A percentile compares a stretch with the other conserved stretches of the same genome.
These are phyloP conservation scores for Trichophyton benhamiae DNA, from an alignment of 2,329 filamentous ascomycete genomes.

Conservation along the genomic window DNA sequence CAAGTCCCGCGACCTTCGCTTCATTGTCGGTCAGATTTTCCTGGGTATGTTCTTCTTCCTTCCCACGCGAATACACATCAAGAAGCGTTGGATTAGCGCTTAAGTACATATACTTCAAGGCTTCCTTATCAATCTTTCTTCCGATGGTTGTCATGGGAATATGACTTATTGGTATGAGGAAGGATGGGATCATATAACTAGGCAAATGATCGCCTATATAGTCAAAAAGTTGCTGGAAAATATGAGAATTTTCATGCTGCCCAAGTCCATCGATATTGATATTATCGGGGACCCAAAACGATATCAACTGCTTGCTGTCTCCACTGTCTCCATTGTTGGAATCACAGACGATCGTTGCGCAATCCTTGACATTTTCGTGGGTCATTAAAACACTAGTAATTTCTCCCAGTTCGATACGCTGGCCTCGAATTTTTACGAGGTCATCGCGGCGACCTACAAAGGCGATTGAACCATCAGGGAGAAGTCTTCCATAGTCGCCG, in stretches of 20 bases:
- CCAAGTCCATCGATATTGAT: conserved; percentile 8
- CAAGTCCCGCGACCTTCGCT: conserved; percentile 39
- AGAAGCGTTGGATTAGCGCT: conserved; percentile 38
- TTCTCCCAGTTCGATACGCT: conserved; percentile 66
- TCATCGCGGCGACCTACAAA: conserved; percentile 64
- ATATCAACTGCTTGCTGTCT: conserved; percentile 45
- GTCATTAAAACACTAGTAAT: conserved; percentile 53
- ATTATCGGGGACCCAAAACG: conserved; percentile 52
- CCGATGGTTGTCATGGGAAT: conserved; percentile 63
- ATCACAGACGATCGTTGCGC: conserved; percentile 48
- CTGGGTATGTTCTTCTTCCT: conserved; percentile 20
- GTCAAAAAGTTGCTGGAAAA: conserved; percentile 39
- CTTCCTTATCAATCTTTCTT: conserved; percentile 52
- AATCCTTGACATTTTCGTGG: conserved; percentile 44
- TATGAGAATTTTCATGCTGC: neutral
- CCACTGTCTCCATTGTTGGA: conserved; percentile 20
- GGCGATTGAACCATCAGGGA: conserved; percentile 61
- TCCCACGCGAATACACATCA: conserved; percentile 24
- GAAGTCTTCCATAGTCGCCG: conserved; percentile 68
- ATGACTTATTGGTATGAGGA: conserved; percentile 54
- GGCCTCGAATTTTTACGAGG: conserved; percentile 70
- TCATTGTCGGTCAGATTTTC: conserved; percentile 46
- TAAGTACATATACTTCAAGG: conserved; percentile 40
- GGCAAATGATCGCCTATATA: conserved; percentile 48
- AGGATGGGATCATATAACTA: conserved; percentile 66